Conservation (phyloP, 2,329 filamentous ascomycete species). For the Pseudocercospora macadamiae region DNA sequence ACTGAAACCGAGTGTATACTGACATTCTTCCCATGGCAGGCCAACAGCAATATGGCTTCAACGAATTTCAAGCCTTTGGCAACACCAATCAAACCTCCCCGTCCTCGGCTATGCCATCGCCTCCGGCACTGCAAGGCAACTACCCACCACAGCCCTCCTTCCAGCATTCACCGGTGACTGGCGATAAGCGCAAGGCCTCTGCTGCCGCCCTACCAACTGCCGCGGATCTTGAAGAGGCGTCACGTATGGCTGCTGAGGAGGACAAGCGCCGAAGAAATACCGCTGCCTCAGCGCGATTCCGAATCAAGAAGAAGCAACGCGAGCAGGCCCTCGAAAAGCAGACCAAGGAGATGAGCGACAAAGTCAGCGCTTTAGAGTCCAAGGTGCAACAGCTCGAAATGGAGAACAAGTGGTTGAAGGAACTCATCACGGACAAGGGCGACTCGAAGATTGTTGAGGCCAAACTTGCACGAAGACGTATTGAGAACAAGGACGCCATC, state of each 20-base stretch:
- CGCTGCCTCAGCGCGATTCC: constrained; percentile 29
- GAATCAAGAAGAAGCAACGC: constrained; percentile 60
- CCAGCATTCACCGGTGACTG: constrained; percentile 29
- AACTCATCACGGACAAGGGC: constrained; percentile 55
- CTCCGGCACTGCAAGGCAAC: constrained; percentile 33
- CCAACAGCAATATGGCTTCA: constrained; percentile 38
- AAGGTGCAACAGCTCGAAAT: constrained; percentile 55
- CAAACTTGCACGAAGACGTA: constrained; percentile 24
- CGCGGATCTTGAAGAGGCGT: constrained; percentile 48
- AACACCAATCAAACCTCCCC: constrained; percentile 29
- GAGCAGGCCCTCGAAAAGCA: constrained; percentile 56
- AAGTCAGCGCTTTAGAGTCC: constrained; percentile 49
- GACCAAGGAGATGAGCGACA: constrained; percentile 55
- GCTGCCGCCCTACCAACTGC: constrained; percentile 36
- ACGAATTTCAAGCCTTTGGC: constrained; percentile 49
- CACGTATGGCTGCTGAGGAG: constrained; percentile 53
- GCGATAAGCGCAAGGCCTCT: constrained; percentile 53
- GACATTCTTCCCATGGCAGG: background rate
- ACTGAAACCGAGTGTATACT: background rate
- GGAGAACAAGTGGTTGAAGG: constrained; percentile 58
- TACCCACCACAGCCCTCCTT: constrained; percentile 34
- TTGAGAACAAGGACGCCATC: constrained; percentile 30
- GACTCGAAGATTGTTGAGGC: constrained; percentile 35
- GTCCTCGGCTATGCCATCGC: constrained; percentile 30
- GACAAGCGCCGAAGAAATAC: constrained; percentile 47